phyloP scores from a whole-genome alignment of 179 eudicot species.

The Silene noctiflora region DNA sequence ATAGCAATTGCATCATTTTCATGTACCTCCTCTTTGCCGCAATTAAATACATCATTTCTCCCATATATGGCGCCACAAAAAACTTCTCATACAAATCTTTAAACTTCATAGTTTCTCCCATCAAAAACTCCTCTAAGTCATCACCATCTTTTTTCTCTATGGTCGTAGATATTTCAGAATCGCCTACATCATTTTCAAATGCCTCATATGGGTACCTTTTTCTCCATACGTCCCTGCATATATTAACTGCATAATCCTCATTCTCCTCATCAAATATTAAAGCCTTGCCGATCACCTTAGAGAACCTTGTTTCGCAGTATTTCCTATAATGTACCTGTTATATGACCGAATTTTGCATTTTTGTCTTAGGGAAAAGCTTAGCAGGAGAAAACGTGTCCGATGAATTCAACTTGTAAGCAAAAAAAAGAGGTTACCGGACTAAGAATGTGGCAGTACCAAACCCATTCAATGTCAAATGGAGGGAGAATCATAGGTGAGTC shows the following conservation, averaged over 20 bases:
- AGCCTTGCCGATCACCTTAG: conserved; percentile 70
- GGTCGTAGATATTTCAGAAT: conserved; percentile 15
- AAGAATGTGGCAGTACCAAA: conserved; percentile 90
- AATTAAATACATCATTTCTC: conserved; percentile 63
- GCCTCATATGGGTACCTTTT: conserved; percentile 69
- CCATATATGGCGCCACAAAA: conserved; percentile 54
- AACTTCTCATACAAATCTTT: conserved; percentile 40
- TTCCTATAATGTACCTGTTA: conserved; percentile 57
- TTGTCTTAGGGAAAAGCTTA: neutral
- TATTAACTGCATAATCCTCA: conserved; percentile 70
- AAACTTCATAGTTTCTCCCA: conserved; percentile 45
- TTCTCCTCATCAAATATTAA: conserved; percentile 71
- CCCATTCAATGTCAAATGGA: conserved; percentile 90
- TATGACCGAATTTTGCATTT: neutral
- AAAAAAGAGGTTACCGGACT: conserved; percentile 52
- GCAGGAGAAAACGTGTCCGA: neutral
- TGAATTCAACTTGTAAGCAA: neutral
- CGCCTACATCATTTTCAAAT: conserved; percentile 56
- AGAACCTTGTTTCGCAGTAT: conserved; percentile 66
- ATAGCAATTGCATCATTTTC: conserved; percentile 51
- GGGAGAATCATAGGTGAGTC: conserved; percentile 71
- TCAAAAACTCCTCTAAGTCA: conserved; percentile 28
- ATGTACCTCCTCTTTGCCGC: conserved; percentile 75
- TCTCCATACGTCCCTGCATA: conserved; percentile 76
- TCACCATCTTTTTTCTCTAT: conserved; percentile 3